Evolutionary conservation across 345 rosid species (phyloP).

Genomic region (Syzygium aromaticum): DNA sequence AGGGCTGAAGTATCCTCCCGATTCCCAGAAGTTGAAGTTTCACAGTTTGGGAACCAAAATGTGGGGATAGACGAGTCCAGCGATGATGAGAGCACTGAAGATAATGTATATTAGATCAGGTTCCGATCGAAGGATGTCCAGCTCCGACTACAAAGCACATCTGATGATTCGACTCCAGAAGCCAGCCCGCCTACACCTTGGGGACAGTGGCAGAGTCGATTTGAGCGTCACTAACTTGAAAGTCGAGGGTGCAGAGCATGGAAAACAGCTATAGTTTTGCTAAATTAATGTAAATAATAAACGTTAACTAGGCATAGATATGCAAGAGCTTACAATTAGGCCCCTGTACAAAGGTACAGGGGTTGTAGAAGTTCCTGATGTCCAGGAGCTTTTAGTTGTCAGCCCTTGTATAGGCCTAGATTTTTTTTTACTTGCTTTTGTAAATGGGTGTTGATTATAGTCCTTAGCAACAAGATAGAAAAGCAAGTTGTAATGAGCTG

Average conservation of each 20-base stretch:
- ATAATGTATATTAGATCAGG: background rate
- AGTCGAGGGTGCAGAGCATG: background rate
- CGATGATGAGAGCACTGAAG: background rate
- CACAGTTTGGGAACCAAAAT: background rate
- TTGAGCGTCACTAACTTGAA: too few relatives aligned
- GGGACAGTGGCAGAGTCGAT: too few relatives aligned
- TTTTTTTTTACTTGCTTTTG: too few relatives aligned
- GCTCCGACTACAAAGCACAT: background rate
- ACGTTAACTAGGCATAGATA: accelerated
- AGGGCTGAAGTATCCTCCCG: background rate
- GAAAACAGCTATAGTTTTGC: background rate
- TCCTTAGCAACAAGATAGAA: background rate
- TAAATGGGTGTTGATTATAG: background rate
- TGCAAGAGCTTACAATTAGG: background rate
- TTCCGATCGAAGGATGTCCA: background rate
- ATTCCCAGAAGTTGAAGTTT: background rate
- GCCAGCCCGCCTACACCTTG: background rate
- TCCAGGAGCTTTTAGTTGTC: background rate
- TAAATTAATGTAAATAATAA: background rate
- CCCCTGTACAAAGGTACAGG: background rate
- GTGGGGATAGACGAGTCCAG: background rate
- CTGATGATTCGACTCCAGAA: background rate
- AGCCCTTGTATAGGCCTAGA: background rate
- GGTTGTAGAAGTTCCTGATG: background rate
- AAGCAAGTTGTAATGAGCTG: background rate